Conservation (phyloP, 768 basidiomycete genomes). For the Boletus vinaceobasis region DNA sequence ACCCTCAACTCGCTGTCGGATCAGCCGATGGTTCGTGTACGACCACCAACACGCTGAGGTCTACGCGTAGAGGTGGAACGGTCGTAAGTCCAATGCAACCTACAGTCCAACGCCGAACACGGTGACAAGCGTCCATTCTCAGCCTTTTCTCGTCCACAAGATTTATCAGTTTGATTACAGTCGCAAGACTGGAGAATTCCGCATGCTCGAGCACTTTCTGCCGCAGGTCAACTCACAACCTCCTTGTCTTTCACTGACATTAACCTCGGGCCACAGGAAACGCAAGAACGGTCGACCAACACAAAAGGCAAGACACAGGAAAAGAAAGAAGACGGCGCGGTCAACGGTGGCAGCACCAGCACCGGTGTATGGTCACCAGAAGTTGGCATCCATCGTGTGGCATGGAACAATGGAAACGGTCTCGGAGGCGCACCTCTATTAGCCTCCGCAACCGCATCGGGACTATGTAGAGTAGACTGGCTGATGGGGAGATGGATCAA, state of each 20-base stretch:
- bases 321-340: slow-evolving; percentile 21
- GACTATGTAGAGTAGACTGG: slow-evolving; percentile 82
- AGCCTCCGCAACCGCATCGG: slow-evolving; percentile 79
- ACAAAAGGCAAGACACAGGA: slow-evolving; percentile 32
- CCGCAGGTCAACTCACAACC: slow-evolving; percentile 51
- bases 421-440: slow-evolving; percentile 55
- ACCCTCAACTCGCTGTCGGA: slow-evolving; percentile 80
- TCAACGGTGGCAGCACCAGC: slow-evolving; percentile 28
- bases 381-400: slow-evolving; percentile 71
- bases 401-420: slow-evolving; percentile 80
- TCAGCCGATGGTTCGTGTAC: slow-evolving; percentile 80
- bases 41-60: slow-evolving; percentile 68
- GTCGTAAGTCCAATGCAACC: slow-evolving; percentile 48
- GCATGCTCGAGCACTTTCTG: slow-evolving; percentile 85
- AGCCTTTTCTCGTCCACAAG: slow-evolving; percentile 78
- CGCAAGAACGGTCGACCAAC: slow-evolving; percentile 35
- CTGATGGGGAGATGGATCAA: slow-evolving; percentile 72
- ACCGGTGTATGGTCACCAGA: slow-evolving; percentile 78
- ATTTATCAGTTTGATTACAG: slow-evolving; percentile 89
- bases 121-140: not conserved
- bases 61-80: slow-evolving; percentile 65
- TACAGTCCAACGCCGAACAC: not conserved
- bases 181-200: slow-evolving; percentile 64
- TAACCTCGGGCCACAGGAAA: slow-evolving; percentile 39
- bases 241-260: not conserved